Evolutionary conservation across 1,284 basidiomycete species (phyloP), one percentile per base, ranked within the genome.

Genomic region (Earliella scabrosa): DNA sequence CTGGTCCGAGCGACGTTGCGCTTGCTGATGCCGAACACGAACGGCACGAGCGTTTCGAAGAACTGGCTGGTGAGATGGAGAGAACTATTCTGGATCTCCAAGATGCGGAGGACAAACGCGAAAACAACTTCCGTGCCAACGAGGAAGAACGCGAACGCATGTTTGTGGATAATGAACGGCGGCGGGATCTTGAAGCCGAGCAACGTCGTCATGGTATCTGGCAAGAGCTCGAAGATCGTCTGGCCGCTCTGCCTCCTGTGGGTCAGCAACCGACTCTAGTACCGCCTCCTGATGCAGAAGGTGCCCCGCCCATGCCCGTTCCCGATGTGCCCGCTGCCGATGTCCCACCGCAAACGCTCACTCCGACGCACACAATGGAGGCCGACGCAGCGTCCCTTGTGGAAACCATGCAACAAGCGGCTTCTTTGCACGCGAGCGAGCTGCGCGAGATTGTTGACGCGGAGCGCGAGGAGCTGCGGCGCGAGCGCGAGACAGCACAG

Each of bases 81-180:
- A 71, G 80, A 29, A 72, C 80, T 8, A 73, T 77, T 8, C 73
- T 77, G 11, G 75, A 77, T 1, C 78, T 83, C 0, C 75, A 80
- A 41, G 79, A 82, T 44, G 81, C 80, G 2, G 89, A 92, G 65
- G 77, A 81, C 36, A 74, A 73, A 46, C 80, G 88, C 11, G 88
- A 91, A 57, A 68, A 69, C 4, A 81, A 84, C 34, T 90, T 88
- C 73, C 78, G 81, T 14, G 73, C 74, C 1, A 80, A 82, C 60
- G 90, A 92, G 68, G 82, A 85, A 10, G 83, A 83, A 50, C 76
- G 89, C 16, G 77, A 88, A 20, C 79, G 74, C 5, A 68, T 85
- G 2, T 91, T 91, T 69, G 63, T 77, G 32, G 82, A 87, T 3
- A 76, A 76, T 45, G 86, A 91, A 63, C 76, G 73, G 1, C 75